Conservation (phyloP, 208 protist species). For the Lotmaria passim region DNA sequence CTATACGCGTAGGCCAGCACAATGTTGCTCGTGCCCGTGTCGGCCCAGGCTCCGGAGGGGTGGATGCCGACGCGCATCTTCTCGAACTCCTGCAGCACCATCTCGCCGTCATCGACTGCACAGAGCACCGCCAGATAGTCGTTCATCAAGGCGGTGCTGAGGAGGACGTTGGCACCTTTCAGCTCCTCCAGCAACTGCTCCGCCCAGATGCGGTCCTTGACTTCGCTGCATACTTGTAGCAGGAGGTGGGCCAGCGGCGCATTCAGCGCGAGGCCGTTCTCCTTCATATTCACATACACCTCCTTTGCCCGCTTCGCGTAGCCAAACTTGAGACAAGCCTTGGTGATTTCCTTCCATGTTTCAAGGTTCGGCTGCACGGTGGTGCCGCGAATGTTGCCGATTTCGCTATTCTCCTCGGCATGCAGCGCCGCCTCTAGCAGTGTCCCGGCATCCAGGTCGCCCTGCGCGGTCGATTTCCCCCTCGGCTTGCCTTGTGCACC, state of each 20-base stretch:
- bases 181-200: conserved; percentile 63
- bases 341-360: conserved; percentile 77
- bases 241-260: conserved; percentile 58
- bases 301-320: conserved; percentile 45
- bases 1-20: conserved; percentile 53
- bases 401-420: conserved; percentile 43
- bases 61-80: conserved; percentile 79
- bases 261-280: conserved; percentile 38
- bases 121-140: conserved; percentile 78
- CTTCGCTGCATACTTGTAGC: conserved; percentile 52
- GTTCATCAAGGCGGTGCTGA: conserved; percentile 77
- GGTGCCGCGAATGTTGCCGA: conserved; percentile 57
- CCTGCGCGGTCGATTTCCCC: not conserved
- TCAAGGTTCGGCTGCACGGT: conserved; percentile 70
- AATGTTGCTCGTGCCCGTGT: conserved; percentile 82
- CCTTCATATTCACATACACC: conserved; percentile 54
- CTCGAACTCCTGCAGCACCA: conserved; percentile 53
- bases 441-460: conserved; percentile 1
- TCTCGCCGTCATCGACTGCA: conserved; percentile 40
- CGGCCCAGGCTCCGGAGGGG: conserved; percentile 54
- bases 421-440: conserved; percentile 65
- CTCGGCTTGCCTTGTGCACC: not conserved
- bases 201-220: conserved; percentile 50
- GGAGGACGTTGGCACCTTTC: conserved; percentile 33
- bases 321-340: conserved; percentile 50